phyloP scores from a whole-genome alignment of 768 basidiomycete genomes.

The Phlegmacium glaucopus region DNA sequence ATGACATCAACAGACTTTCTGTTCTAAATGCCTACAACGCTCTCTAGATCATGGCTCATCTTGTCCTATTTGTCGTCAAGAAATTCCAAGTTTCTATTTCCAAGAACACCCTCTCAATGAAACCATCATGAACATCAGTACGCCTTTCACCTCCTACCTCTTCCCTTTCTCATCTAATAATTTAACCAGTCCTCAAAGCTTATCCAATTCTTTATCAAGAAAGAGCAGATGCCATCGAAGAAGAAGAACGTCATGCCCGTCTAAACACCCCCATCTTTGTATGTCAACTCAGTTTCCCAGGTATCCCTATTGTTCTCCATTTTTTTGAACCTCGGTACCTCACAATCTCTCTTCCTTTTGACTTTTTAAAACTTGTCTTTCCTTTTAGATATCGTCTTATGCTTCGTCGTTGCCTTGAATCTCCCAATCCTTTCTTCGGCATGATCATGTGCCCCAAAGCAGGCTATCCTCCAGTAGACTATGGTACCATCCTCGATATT shows the following conservation, averaged over 20 bases:
- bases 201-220: constrained; percentile 66
- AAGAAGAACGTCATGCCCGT: constrained; percentile 74
- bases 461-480: constrained; percentile 47
- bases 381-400: constrained; percentile 80
- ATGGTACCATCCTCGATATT: constrained; percentile 94
- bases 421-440: constrained; percentile 75
- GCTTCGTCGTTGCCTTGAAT: constrained; percentile 92
- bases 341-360: constrained; percentile 2
- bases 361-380: not conserved
- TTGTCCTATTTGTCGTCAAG: constrained; percentile 86
- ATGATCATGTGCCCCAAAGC: constrained; percentile 77
- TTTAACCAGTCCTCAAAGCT: constrained; percentile 53
- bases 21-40: constrained; percentile 82
- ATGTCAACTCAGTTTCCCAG: constrained; percentile 87
- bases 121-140: constrained; percentile 66
- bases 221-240: constrained; percentile 58
- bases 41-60: constrained; percentile 79
- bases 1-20: constrained; percentile 78
- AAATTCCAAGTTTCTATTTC: constrained; percentile 75
- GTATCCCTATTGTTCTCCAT: constrained; percentile 85
- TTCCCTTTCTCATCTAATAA: constrained; percentile 5
- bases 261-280: constrained; percentile 92
- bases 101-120: constrained; percentile 79
- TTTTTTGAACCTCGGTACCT: constrained; percentile 84
- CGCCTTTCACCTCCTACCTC: constrained; percentile 18